A percentile compares a stretch with the other conserved stretches of the same genome.
phyloP scores from a whole-genome alignment of 176 grass and related monocot genomes.

The Eleusine indica region DNA sequence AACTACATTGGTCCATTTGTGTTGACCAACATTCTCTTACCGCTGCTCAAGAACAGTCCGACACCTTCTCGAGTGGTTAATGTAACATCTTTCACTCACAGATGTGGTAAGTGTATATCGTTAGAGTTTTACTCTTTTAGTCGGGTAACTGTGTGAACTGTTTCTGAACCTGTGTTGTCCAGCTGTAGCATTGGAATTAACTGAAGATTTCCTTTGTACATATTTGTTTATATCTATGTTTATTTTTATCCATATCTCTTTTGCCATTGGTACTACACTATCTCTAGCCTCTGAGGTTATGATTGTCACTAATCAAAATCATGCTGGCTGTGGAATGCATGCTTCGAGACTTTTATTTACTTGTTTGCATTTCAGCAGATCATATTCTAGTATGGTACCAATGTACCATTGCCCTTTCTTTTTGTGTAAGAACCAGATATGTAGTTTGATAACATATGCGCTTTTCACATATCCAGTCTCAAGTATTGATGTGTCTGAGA shows the following conservation, averaged over 20 bases:
- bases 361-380: slow-evolving; percentile 15
- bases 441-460: slow-evolving; percentile 19
- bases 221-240: not conserved
- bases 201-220: not conserved
- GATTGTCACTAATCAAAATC: not conserved
- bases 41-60: slow-evolving; percentile 78
- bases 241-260: not conserved
- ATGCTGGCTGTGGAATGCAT: not conserved
- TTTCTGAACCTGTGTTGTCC: not conserved
- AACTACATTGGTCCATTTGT: slow-evolving; percentile 91
- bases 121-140: not conserved
- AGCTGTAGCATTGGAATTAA: not conserved
- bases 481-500: slow-evolving; percentile 52
- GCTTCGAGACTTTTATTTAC: slow-evolving; percentile 1
- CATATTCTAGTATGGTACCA: not conserved
- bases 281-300: not conserved
- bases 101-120: slow-evolving; percentile 60
- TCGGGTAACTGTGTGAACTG: not conserved
- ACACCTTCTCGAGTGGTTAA: slow-evolving; percentile 76
- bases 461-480: slow-evolving; percentile 54
- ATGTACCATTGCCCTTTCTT: slow-evolving; percentile 1
- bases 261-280: not conserved
- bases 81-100: slow-evolving; percentile 94
- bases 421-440: not conserved
- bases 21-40: slow-evolving; percentile 72